Conservation (phyloP, 2,329 filamentous ascomycete species). For the Raffaelea albimanens region DNA sequence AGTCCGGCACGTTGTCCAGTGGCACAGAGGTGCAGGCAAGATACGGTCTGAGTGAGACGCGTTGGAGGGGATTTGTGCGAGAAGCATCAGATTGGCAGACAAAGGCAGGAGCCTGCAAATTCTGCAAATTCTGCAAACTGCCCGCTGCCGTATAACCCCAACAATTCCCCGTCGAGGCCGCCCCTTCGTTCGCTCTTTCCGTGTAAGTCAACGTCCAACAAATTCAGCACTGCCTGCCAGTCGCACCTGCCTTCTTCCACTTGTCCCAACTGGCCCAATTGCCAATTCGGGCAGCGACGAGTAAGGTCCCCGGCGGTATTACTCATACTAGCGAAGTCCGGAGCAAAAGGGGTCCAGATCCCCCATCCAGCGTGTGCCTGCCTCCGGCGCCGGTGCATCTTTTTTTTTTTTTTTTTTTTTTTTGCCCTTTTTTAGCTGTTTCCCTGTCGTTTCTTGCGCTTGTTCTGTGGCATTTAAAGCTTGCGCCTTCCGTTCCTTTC, state of each 20-base stretch:
- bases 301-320: background rate
- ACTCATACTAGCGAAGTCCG: background rate
- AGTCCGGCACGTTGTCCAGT: too few relatives aligned
- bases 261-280: background rate
- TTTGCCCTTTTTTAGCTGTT: background rate
- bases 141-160: too few relatives aligned
- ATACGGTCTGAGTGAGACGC: too few relatives aligned
- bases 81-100: too few relatives aligned
- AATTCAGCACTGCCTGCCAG: background rate
- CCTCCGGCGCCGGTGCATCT: background rate
- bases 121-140: too few relatives aligned
- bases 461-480: background rate
- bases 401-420: background rate
- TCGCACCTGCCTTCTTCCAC: background rate
- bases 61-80: too few relatives aligned
- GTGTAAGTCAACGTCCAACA: too few relatives aligned
- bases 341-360: background rate
- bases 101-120: too few relatives aligned
- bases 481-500: background rate
- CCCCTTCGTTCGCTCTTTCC: too few relatives aligned
- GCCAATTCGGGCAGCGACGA: background rate
- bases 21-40: too few relatives aligned
- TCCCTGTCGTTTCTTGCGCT: background rate
- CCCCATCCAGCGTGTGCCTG: too few relatives aligned
- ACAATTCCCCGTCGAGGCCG: too few relatives aligned